Evolutionary conservation across 2,329 filamentous ascomycete genomes (phyloP), one percentile per base, ranked within the genome.

Genomic region (Trichoderma cornu-damae): DNA sequence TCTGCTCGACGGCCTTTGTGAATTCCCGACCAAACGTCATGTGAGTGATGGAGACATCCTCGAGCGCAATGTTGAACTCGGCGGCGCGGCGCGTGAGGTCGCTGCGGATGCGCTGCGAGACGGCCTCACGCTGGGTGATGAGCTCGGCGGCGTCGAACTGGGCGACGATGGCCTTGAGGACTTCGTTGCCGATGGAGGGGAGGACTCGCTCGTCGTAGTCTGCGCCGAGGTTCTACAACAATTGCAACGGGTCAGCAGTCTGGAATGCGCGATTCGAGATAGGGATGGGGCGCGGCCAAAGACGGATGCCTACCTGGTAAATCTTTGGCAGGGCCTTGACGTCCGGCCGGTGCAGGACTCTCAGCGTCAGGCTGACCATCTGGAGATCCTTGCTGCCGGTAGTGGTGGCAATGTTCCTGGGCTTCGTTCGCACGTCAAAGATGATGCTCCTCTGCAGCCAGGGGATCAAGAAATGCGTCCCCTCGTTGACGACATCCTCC

Each of bases 1-100:
- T 99, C 84, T 99, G 94, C 79, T 99, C 94, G 68, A 99, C 94
- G 63, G 94, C 94, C 75, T 90, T 89, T 61, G 94, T 99, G 81
- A 99, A 99, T 77, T 99, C 94, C 75, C 93, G 93, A 66, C 94
- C 94, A 72, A 99, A 99, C 53, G 94, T 99, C 94, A 99, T 99
- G 82, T 99, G 94, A 61, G 94, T 99, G 75, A 99, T 99, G 70
- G 90, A 96, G 60, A 99, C 94, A 70, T 99, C 94, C 77, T 99
- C 94, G 54, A 99, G 89, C 26, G 91, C 90, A 70, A 99, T 99
- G 81, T 99, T 96, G 85, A 99, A 99, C 75, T 99, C 94, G 69
- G 87, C 79, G 47, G 94, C 94, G 68, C 94, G 92, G 78, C 88
- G 91, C 70, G 94, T 87, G 49, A 99, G 85, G 73, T 99, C 94